Evolutionary conservation across 257 asterid species (phyloP).

Genomic region (Scutellaria baicalensis): DNA sequence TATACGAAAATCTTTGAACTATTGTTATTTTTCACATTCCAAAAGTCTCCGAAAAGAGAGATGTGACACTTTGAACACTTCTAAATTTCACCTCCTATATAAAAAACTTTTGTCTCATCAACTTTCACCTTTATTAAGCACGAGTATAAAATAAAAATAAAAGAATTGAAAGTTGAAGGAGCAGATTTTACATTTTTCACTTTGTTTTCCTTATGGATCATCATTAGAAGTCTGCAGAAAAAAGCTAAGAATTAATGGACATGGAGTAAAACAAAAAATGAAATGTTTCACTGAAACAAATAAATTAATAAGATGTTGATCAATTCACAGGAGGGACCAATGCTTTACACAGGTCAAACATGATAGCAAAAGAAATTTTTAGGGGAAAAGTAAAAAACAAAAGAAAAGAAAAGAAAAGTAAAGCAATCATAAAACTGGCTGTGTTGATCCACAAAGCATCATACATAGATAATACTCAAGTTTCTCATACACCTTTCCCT

Average conservation of each 20-base stretch:
- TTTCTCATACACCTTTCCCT: conserved; percentile 22
- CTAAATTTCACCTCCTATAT: too few relatives aligned
- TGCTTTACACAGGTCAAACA: conserved; percentile 30
- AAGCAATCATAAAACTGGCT: conserved; percentile 13
- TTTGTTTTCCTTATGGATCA: background rate
- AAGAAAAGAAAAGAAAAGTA: background rate
- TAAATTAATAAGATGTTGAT: conserved; percentile 4
- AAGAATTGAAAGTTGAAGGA: too few relatives aligned
- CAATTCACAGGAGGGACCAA: background rate
- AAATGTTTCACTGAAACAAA: background rate
- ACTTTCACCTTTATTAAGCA: too few relatives aligned
- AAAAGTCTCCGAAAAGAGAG: too few relatives aligned
- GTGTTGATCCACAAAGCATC: conserved; percentile 29
- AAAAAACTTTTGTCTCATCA: too few relatives aligned
- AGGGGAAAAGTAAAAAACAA: too few relatives aligned
- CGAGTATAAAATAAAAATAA: too few relatives aligned
- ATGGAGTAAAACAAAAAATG: background rate
- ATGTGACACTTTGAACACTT: too few relatives aligned
- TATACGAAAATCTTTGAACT: too few relatives aligned
- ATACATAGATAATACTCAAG: conserved; percentile 20
- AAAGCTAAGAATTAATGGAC: background rate
- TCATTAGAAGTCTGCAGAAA: background rate
- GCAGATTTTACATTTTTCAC: too few relatives aligned
- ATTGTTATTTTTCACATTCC: too few relatives aligned
- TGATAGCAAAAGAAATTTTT: conserved; percentile 13